phyloP scores from a whole-genome alignment of 108 stramenopile genomes.

The Cyclotella sp. region DNA sequence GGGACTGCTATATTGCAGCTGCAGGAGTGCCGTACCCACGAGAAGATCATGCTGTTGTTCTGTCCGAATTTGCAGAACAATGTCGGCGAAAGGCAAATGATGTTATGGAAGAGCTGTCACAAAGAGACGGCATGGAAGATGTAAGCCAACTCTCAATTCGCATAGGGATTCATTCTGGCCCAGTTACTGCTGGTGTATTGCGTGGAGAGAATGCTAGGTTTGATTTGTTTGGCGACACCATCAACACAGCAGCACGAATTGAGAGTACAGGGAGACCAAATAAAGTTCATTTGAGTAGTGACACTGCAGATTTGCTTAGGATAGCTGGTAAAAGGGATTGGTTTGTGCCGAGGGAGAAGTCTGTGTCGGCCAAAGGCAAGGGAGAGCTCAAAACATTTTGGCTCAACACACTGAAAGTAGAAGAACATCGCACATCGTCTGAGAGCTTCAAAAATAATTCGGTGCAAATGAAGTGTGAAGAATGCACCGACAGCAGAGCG shows the following conservation, averaged over 20 bases:
- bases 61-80: constrained; percentile 59
- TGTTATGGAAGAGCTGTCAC: constrained; percentile 27
- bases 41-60: constrained; percentile 63
- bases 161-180: constrained; percentile 63
- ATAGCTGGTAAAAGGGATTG: constrained; percentile 55
- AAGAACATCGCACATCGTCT: not conserved
- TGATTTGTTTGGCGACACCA: constrained; percentile 77
- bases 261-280: constrained; percentile 60
- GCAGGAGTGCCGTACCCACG: constrained; percentile 62
- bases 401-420: constrained; percentile 22
- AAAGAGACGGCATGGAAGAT: constrained; percentile 42
- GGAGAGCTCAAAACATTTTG: constrained; percentile 71
- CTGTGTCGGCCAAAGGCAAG: constrained; percentile 66
- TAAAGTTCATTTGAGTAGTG: constrained; percentile 58
- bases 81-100: constrained; percentile 57
- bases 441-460: not conserved
- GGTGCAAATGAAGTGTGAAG: too few relatives aligned
- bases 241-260: constrained; percentile 64
- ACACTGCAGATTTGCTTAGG: constrained; percentile 57
- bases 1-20: constrained; percentile 73
- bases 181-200: constrained; percentile 70
- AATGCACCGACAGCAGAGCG: too few relatives aligned
- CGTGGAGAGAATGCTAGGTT: constrained; percentile 67
- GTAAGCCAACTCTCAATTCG: constrained; percentile 43
- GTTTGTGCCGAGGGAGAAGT: constrained; percentile 45